Conservation (phyloP, 495 filamentous ascomycete genomes). For the Extremus antarcticus region DNA sequence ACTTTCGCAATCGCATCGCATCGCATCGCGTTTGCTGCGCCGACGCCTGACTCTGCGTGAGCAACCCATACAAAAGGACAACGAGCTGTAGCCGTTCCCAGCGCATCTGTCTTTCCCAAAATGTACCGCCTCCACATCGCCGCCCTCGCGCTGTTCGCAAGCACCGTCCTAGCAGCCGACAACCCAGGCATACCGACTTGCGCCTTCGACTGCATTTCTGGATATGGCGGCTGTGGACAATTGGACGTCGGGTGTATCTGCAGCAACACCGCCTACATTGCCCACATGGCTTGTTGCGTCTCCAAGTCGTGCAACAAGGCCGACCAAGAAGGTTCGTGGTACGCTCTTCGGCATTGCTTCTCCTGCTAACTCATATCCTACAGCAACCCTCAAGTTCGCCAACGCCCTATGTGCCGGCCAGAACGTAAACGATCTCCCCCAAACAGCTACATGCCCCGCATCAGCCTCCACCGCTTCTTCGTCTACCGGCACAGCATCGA, state of each 20-base stretch:
- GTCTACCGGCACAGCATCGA: conserved; percentile 4
- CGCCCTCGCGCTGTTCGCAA: conserved; percentile 2
- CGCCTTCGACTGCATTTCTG: conserved; percentile 22
- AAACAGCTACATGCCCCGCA: conserved; percentile 24
- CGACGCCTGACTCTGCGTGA: no score
- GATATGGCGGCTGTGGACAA: conserved; percentile 42
- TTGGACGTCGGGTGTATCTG: conserved; percentile 62
- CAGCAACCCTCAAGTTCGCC: conserved; percentile 43
- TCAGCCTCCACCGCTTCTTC: conserved; percentile 4
- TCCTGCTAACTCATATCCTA: no score
- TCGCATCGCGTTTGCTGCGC: no score
- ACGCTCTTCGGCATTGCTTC: neutral
- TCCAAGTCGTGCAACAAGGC: conserved; percentile 37
- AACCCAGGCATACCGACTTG: conserved; percentile 17
- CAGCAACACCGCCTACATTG: conserved; percentile 45
- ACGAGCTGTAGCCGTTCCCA: no score
- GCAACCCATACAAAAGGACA: no score
- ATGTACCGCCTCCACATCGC: conserved; percentile 3
- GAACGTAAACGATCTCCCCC: conserved; percentile 21
- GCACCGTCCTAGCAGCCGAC: neutral
- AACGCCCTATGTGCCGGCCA: conserved; percentile 37
- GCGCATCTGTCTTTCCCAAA: no score
- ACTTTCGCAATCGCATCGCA: neutral
- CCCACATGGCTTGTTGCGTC: conserved; percentile 57
- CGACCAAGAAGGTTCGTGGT: conserved; percentile 45